These are phyloP conservation scores for Clarireedia paspali DNA, from an alignment of 2,329 filamentous ascomycete genomes.

Conservation along the genomic window DNA sequence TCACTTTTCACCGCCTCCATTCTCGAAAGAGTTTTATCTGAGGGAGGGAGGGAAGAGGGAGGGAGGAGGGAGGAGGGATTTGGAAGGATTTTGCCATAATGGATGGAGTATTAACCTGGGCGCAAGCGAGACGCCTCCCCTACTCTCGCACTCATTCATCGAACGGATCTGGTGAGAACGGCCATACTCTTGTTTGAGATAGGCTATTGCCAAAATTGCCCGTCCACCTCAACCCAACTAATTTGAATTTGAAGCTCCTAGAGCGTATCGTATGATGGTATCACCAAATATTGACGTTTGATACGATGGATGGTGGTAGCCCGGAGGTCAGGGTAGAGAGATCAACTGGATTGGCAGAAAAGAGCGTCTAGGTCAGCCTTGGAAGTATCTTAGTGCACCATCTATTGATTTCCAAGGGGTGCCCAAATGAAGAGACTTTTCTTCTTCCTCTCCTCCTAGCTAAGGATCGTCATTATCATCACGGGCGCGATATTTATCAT, in stretches of 20 bases:
- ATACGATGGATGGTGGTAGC: no score
- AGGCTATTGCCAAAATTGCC: background rate
- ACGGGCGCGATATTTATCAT: background rate
- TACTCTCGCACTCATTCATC: no score
- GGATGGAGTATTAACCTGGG: background rate
- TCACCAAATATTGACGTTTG: background rate
- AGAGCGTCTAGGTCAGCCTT: no score
- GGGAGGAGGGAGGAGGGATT: background rate
- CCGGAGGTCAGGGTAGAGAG: no score
- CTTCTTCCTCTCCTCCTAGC: background rate
- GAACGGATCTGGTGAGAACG: no score
- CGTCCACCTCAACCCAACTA: background rate
- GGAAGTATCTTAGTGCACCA: background rate
- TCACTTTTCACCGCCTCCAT: slow-evolving; percentile 4
- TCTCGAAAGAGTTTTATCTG: slow-evolving; percentile 3
- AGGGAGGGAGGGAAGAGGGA: background rate
- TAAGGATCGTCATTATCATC: slow-evolving; percentile 5
- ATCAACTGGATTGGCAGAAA: no score
- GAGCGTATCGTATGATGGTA: background rate
- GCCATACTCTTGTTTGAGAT: background rate
- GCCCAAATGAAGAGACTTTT: background rate
- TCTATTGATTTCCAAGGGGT: background rate
- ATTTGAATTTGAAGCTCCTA: background rate
- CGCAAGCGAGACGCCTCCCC: slow-evolving; percentile 1
- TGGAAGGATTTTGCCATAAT: background rate